Evolutionary conservation across 2,329 filamentous ascomycete genomes (phyloP).

Genomic region (Neofusicoccum sp.): DNA sequence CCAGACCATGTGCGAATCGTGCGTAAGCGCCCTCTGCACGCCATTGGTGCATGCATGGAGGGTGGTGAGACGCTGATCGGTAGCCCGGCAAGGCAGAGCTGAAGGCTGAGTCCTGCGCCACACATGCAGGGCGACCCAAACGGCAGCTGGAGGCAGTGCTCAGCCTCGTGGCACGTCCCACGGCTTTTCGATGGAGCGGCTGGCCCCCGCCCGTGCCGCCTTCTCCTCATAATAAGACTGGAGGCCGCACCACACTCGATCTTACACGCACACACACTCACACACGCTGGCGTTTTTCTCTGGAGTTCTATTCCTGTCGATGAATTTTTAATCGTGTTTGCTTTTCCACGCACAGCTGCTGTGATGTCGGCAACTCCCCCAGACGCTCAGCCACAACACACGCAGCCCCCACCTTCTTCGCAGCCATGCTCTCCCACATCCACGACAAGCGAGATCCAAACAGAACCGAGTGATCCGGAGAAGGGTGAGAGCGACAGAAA

Average conservation of each 20-base stretch:
- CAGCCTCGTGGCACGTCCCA: neutral
- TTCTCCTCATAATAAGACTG: neutral
- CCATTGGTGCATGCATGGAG: neutral
- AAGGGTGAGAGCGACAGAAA: neutral
- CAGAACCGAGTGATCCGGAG: neutral
- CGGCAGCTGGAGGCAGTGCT: neutral
- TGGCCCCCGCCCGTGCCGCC: neutral
- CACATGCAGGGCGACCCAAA: neutral
- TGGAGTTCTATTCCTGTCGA: neutral
- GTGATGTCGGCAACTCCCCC: neutral
- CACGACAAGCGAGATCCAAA: neutral
- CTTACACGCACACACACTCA: neutral
- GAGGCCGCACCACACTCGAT: neutral
- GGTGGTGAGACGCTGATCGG: neutral
- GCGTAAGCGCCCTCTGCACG: neutral
- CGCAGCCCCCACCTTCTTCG: constrained; percentile 10
- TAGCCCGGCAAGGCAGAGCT: neutral
- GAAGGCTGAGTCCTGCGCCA: neutral
- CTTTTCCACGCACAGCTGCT: neutral
- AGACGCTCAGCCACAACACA: neutral
- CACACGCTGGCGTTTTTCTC: no score
- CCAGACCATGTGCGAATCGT: neutral
- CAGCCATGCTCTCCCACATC: neutral
- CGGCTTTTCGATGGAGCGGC: neutral
- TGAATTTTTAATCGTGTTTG: neutral